Evolutionary conservation across 176 grass and related monocot species (phyloP), one percentile per base, ranked within the genome.

Genomic region (Aegilops sharonensis): DNA sequence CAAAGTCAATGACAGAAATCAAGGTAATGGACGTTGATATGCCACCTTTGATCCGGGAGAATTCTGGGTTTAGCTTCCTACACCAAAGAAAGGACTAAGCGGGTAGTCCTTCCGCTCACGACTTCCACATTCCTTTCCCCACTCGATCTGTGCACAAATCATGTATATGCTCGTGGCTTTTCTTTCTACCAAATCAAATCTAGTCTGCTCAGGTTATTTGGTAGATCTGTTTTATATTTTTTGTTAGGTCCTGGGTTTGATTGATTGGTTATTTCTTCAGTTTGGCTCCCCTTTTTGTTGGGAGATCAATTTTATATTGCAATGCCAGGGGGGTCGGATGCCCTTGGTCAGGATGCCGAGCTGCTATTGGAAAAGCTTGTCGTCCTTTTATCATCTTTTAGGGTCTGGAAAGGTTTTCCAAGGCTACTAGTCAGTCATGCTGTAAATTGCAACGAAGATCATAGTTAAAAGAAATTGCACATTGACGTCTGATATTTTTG

Each of bases 41-140:
- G 75, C 93, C 90, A 27, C 86, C 92, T 62, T 81, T 92, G 80
- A 78, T 98, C 81, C 82, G 88, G 42, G 84, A 92, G 76, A 95
- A 95, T 71, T 94, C 91, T 64, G 80, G 94, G 20, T 95, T 93
- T 83, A 86, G 81, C 66, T 98, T 98, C 84, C 89, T 96, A 86
- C 86, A 89, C 63, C 88, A 91, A 89, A 92, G 94, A 92, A 95
- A 95, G 88, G 90, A 95, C 64, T 90, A 90, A 75, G 68, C 8
- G 48, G 40, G 72, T 47, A 77, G 63, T 77, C 60, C 64, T 91
- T 65, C 18, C 12, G 18, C 32, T 48, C 60, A 15, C 62, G 40
- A 17, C 75, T 81, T 63, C 50, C 59, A 30, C 50, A 82, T 64
- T 83, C 68, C 56, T 72, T 81, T 87, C 36, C 70, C 78, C 32